Evolutionary conservation across 2,329 filamentous ascomycete genomes (phyloP), one percentile per base, ranked within the genome.

Genomic region (Colletotrichum nymphaeae): DNA sequence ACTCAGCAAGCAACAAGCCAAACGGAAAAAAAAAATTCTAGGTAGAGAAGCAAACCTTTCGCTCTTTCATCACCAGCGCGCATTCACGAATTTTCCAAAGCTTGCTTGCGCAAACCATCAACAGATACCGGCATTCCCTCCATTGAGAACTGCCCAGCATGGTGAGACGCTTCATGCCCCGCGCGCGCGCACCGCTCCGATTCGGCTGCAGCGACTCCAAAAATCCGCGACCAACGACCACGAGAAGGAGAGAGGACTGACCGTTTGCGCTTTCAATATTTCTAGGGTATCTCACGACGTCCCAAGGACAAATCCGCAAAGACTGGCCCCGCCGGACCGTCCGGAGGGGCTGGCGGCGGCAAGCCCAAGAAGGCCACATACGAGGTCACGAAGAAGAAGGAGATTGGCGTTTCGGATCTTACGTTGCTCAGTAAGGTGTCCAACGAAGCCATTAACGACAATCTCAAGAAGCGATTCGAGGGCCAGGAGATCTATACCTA

Each of bases 401-500:
- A 99, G 85, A 97, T 99, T 78, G 97, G 97, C 77, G 97, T 99
- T 67, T 98, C 97, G 68, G 97, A 99, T 88, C 89, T 99, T 82
- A 99, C 97, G 4, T 88, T 99, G 79, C 93, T 99, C 81, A 98
- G 95, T 88, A 98, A 98, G 85, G 97, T 99, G 76, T 98, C 95
- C 77, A 98, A 99, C 84, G 97, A 99, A 84, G 95, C 96, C 74
- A 99, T 99, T 88, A 99, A 99, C 86, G 97, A 98, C 71, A 99
- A 99, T 83, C 83, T 99, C 83, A 98, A 98, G 89, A 97, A 98
- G 87, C 92, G 97, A 75, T 99, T 99, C 84, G 95, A 98, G 82
- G 95, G 96, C 88, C 93, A 90, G 83, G 96, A 99, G 86, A 99
- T 99, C 83, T 99, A 99, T 87, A 99, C 97, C 81, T 99, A 99